Evolutionary conservation across 345 rosid genomes (phyloP).

Genomic region (Cardiospermum halicacabum): DNA sequence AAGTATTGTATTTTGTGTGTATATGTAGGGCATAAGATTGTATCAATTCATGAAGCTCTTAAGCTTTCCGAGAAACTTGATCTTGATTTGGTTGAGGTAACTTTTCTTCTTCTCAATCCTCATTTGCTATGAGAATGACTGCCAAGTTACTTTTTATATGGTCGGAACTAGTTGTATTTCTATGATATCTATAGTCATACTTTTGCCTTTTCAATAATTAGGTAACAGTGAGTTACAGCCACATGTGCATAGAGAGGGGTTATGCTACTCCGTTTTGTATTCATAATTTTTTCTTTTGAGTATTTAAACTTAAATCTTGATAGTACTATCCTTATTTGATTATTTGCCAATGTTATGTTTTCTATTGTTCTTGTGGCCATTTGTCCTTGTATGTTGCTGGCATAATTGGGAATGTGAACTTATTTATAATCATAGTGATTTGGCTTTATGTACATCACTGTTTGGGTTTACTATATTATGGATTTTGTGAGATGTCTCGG

Average conservation of each 20-base stretch:
- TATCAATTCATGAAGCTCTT: constrained; percentile 43
- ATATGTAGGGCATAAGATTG: constrained; percentile 39
- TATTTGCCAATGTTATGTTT: background rate
- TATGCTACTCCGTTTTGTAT: background rate
- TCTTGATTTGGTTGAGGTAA: constrained; percentile 65
- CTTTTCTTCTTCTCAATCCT: background rate
- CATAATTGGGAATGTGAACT: background rate
- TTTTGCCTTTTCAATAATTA: background rate
- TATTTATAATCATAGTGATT: background rate
- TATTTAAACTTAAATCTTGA: background rate
- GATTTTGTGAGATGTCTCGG: background rate
- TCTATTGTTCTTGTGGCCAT: background rate
- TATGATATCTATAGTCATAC: background rate
- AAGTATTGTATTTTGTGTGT: background rate
- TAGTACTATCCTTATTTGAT: background rate
- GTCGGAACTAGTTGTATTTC: background rate
- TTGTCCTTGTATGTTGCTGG: background rate
- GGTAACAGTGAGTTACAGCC: background rate
- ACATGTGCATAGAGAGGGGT: background rate
- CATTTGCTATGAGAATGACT: constrained; percentile 1
- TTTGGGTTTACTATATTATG: background rate
- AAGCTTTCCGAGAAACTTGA: constrained; percentile 33
- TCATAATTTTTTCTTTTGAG: background rate
- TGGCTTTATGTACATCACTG: background rate
- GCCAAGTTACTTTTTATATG: background rate